Percentiles rank a stretch among this genome's conserved stretches.
Evolutionary conservation across 2,329 filamentous ascomycete species (phyloP).

Genomic region (Xylaria sp.): DNA sequence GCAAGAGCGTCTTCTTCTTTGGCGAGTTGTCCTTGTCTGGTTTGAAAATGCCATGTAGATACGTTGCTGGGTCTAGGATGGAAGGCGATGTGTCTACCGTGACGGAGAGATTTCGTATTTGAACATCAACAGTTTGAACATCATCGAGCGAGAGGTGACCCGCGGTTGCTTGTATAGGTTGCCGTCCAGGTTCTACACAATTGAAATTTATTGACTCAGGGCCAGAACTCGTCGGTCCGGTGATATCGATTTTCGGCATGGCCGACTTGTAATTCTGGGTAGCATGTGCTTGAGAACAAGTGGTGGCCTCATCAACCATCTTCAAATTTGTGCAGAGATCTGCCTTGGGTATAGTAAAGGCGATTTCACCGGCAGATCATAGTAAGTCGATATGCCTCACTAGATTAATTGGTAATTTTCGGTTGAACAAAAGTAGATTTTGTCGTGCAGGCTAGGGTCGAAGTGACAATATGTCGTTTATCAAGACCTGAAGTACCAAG

Average conservation of each 20-base stretch:
- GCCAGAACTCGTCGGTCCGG: not conserved
- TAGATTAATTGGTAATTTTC: not conserved
- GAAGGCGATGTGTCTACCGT: conserved; percentile 68
- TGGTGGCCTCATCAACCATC: not conserved
- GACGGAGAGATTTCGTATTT: conserved; percentile 60
- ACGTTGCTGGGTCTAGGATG: conserved; percentile 60
- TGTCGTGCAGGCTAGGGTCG: not conserved
- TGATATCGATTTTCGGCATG: not conserved
- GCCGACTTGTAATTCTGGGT: not conserved
- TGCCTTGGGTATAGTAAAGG: not conserved
- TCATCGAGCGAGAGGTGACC: conserved; percentile 46
- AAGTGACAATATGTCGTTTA: not conserved
- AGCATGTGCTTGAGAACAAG: not conserved
- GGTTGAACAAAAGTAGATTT: not conserved
- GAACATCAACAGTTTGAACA: conserved; percentile 59
- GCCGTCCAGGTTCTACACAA: conserved; percentile 23
- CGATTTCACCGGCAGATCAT: not conserved
- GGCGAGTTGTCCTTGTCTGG: conserved; percentile 42
- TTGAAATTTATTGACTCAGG: conserved; percentile 33
- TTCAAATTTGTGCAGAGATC: no score
- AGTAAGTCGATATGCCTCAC: not conserved
- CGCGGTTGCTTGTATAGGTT: conserved; percentile 26
- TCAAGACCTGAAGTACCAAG: not conserved
- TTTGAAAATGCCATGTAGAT: conserved; percentile 52
- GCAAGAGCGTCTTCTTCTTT: conserved; percentile 64